These are phyloP conservation scores for Kalaharituber pfeilii DNA, from an alignment of 2,329 filamentous ascomycete genomes.

Conservation along the genomic window DNA sequence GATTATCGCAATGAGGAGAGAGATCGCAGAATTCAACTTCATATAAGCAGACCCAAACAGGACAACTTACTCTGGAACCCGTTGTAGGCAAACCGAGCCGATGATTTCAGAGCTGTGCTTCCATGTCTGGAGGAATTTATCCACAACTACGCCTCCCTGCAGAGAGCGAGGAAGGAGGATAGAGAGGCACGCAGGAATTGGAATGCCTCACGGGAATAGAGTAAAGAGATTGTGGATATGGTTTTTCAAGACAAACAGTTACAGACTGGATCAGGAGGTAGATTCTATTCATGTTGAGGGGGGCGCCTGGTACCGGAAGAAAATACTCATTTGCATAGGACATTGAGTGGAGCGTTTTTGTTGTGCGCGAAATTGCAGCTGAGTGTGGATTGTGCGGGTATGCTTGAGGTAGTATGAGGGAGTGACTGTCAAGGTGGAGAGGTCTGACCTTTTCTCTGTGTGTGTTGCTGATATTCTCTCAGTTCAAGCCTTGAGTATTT, in stretches of 20 bases:
- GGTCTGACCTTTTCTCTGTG: background rate
- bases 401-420: constrained; percentile 46
- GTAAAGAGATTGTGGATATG: constrained; percentile 50
- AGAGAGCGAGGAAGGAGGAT: constrained; percentile 61
- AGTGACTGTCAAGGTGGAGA: background rate
- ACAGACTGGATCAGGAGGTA: constrained; percentile 76
- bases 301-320: constrained; percentile 87
- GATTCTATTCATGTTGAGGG: constrained; percentile 84
- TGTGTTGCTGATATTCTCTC: background rate
- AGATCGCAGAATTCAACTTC: constrained; percentile 37
- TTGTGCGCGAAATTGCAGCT: constrained; percentile 76
- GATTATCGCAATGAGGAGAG: background rate
- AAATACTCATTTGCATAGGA: constrained; percentile 88
- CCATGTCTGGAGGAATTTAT: constrained; percentile 73
- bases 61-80: constrained; percentile 76
- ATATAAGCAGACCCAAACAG: constrained; percentile 99
- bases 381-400: constrained; percentile 57
- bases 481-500: no score
- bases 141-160: constrained; percentile 56
- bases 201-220: constrained; percentile 90
- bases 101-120: constrained; percentile 79
- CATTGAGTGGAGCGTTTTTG: constrained; percentile 86
- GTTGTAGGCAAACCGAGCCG: constrained; percentile 86
- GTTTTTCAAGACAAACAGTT: constrained; percentile 88
- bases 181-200: constrained; percentile 48